phyloP scores from a whole-genome alignment of 805 yeast species.

The Isabelozyma gotoi region DNA sequence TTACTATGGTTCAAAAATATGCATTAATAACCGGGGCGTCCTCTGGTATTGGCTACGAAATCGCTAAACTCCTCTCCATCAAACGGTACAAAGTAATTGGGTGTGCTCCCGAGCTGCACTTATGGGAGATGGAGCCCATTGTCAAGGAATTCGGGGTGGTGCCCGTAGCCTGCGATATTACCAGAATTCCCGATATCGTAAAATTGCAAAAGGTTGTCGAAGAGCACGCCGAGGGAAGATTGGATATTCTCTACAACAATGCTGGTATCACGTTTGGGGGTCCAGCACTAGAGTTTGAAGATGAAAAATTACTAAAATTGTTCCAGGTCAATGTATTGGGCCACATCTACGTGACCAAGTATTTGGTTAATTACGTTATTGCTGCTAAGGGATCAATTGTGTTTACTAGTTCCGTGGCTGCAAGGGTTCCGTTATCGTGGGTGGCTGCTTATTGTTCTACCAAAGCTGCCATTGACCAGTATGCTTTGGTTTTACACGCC shows the following conservation, averaged over 20 bases:
- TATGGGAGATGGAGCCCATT: constrained; percentile 22
- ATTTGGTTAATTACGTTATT: constrained; percentile 29
- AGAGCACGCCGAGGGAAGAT: constrained; percentile 24
- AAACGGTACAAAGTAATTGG: constrained; percentile 38
- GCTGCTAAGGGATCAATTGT: constrained; percentile 34
- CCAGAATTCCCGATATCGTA: constrained; percentile 24
- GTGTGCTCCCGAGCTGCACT: constrained; percentile 21
- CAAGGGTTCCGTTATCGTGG: constrained; percentile 33
- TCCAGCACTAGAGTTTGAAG: constrained; percentile 30
- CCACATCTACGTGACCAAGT: constrained; percentile 34
- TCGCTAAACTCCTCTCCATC: constrained; percentile 43
- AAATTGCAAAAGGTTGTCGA: background rate
- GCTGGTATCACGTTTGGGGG: constrained; percentile 35
- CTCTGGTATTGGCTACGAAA: constrained; percentile 55
- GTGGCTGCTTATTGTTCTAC: constrained; percentile 32
- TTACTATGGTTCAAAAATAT: constrained; percentile 6
- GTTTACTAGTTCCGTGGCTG: constrained; percentile 38
- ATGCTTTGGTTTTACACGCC: constrained; percentile 29
- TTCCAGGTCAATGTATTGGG: constrained; percentile 40
- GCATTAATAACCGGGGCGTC: constrained; percentile 54
- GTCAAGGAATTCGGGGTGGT: constrained; percentile 23
- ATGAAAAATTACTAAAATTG: constrained; percentile 14
- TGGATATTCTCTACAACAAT: constrained; percentile 41
- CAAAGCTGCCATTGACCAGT: constrained; percentile 39
- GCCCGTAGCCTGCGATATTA: constrained; percentile 36